A percentile compares a stretch with the other conserved stretches of the same genome.
Conservation (phyloP, 2,329 filamentous ascomycete species). For the Canariomyces notabilis region DNA sequence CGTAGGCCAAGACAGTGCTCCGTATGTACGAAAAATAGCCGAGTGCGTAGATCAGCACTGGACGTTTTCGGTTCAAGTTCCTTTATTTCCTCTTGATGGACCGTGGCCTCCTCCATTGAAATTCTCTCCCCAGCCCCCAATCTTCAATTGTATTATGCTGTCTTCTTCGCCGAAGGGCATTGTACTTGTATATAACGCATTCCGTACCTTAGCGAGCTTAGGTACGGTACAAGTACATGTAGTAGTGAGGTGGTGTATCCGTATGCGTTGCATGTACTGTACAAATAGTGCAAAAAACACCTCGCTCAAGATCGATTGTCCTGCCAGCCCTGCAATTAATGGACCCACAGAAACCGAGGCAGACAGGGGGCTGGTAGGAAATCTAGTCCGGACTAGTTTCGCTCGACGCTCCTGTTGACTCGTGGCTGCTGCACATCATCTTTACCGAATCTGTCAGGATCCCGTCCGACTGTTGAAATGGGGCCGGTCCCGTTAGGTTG, state of each 20-base stretch:
- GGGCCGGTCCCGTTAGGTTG: slow-evolving; percentile 5
- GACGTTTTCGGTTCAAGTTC: too few relatives aligned
- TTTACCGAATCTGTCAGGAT: slow-evolving; percentile 18
- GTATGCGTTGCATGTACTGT: slow-evolving; percentile 11
- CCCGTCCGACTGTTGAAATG: slow-evolving; percentile 6
- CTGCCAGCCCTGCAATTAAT: slow-evolving; percentile 14
- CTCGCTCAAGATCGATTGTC: slow-evolving; percentile 22
- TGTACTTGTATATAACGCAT: neutral
- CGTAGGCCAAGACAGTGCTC: neutral
- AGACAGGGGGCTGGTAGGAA: slow-evolving; percentile 17
- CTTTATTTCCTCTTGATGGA: too few relatives aligned
- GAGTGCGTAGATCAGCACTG: neutral
- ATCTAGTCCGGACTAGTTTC: slow-evolving; percentile 21
- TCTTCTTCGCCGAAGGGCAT: neutral
- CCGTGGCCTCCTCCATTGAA: too few relatives aligned
- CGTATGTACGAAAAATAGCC: neutral
- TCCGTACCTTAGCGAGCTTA: too few relatives aligned
- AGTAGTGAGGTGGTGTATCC: slow-evolving; percentile 3
- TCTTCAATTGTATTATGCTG: too few relatives aligned
- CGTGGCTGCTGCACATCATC: slow-evolving; percentile 28
- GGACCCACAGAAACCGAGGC: slow-evolving; percentile 20
- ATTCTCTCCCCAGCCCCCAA: too few relatives aligned
- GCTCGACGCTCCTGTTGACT: slow-evolving; percentile 25
- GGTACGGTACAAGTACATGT: too few relatives aligned
- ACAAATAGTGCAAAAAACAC: slow-evolving; percentile 17